Base-by-base conservation (phyloP, 2,329 filamentous ascomycete genomes). In the Aspergillus sp. region DNA sequence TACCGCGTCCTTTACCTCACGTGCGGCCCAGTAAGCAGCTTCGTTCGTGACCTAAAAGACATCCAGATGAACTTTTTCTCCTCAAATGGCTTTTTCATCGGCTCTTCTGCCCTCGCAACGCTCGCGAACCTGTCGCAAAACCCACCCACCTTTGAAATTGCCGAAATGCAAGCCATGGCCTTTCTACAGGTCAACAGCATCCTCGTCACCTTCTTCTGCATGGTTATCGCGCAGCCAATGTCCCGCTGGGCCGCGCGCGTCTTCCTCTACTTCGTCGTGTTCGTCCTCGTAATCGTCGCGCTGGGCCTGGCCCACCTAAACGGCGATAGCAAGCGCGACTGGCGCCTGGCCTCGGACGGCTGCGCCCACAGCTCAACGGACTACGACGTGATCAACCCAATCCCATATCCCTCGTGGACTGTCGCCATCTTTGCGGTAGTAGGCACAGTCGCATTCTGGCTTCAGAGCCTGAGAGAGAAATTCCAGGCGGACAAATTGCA, bases 121-220 rank as follows among this genome's bases (percentile, higher is more conserved):
- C 57, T 60, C 57, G 57, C 51, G 19, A 45, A 60, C 34, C 51
- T 60, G 11, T 50, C 57, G 2, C 57, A 60, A 34, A 60, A 28
- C 57, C 57, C 57, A 25, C 50, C 57, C 4, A 60, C 57, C 46
- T 60, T 60, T 22, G 57, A 60, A 19, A 22, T 60, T 22, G 57
- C 57, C 51, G 57, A 60, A 15, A 60, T 60, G 51, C 57, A 60
- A 23, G 57, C 57, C 17, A 60, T 60, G 57, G 51, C 57, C 7
- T 60, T 60, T 51, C 45, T 60, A 5, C 57, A 60, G 13, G 51
- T 55, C 17, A 60, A 60, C 34, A 60, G 57, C 31, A 43, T 60
- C 52, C 57, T 60, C 4, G 45, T 60, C n/a, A 60, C 57, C 3
- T 60, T 60, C 23, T 60, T 60, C 23, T 60, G 57, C 38, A 23